Evolutionary conservation across 768 basidiomycete genomes (phyloP).

Genomic region (Austroboletus eburneus): DNA sequence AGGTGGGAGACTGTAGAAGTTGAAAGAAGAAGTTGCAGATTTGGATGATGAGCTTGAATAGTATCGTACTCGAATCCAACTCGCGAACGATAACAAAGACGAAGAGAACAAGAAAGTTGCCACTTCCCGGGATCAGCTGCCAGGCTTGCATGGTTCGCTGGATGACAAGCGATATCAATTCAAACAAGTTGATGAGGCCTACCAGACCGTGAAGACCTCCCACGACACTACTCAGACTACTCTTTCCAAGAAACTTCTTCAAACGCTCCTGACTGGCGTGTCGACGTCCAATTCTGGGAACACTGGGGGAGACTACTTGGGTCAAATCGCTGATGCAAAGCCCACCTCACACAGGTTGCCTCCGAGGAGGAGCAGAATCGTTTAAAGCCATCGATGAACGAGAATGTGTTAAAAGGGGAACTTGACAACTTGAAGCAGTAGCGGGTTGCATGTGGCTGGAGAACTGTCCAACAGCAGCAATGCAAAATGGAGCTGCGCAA

Average conservation of each 20-base stretch:
- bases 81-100: constrained; percentile 66
- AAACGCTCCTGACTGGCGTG: constrained; percentile 90
- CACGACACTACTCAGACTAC: constrained; percentile 58
- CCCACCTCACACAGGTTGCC: constrained; percentile 65
- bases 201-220: constrained; percentile 62
- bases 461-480: constrained; percentile 63
- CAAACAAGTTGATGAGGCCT: constrained; percentile 47
- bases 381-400: constrained; percentile 67
- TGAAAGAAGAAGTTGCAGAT: too few relatives aligned
- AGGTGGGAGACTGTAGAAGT: too few relatives aligned
- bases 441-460: constrained; percentile 69
- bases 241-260: constrained; percentile 86
- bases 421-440: constrained; percentile 53
- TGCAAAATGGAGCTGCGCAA: constrained; percentile 46
- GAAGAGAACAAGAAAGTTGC: constrained; percentile 70
- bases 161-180: constrained; percentile 58
- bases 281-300: constrained; percentile 63
- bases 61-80: constrained; percentile 78
- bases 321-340: constrained; percentile 85
- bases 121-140: constrained; percentile 49
- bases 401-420: constrained; percentile 71
- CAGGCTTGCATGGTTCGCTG: constrained; percentile 56
- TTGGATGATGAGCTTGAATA: constrained; percentile 80
- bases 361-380: constrained; percentile 85
- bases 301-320: constrained; percentile 91